Conservation (phyloP, 805 yeast species). For the Lachancea nothofagi region DNA sequence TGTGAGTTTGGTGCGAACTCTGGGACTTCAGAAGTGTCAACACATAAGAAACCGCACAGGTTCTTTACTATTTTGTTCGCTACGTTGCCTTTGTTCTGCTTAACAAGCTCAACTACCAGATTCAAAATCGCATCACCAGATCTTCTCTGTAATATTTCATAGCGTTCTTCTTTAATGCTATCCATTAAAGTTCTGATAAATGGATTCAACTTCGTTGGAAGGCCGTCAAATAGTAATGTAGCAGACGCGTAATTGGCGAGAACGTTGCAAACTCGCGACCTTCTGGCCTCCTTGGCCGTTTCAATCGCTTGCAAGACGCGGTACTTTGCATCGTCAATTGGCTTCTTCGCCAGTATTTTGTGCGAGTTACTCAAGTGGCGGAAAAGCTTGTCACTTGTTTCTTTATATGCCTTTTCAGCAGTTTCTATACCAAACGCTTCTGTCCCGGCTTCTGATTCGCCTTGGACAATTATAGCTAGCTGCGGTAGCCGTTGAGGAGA, state of each 20-base stretch:
- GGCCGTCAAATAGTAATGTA: slow-evolving; percentile 47
- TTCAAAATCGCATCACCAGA: slow-evolving; percentile 65
- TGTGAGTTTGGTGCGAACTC: slow-evolving; percentile 67
- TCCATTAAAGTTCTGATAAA: slow-evolving; percentile 89
- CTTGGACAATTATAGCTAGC: slow-evolving; percentile 85
- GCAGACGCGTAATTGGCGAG: slow-evolving; percentile 76
- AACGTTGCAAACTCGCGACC: slow-evolving; percentile 52
- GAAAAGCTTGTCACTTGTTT: slow-evolving; percentile 60
- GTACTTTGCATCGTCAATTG: slow-evolving; percentile 72
- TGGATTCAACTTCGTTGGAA: slow-evolving; percentile 88
- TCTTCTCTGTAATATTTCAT: slow-evolving; percentile 58
- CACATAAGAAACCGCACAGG: slow-evolving; percentile 87
- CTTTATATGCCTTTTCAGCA: slow-evolving; percentile 65
- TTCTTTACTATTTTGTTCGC: slow-evolving; percentile 87
- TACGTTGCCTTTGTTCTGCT: slow-evolving; percentile 58
- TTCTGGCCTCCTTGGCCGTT: slow-evolving; percentile 54
- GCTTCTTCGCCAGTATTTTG: slow-evolving; percentile 63
- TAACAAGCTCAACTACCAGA: slow-evolving; percentile 55
- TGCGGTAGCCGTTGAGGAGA: slow-evolving; percentile 69
- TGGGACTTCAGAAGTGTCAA: slow-evolving; percentile 93
- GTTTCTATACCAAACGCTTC: slow-evolving; percentile 79
- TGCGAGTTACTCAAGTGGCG: slow-evolving; percentile 59
- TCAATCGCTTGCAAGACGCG: slow-evolving; percentile 60
- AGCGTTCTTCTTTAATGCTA: slow-evolving; percentile 72
- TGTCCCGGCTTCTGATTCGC: slow-evolving; percentile 90